phyloP scores from a whole-genome alignment of 805 yeast species.

The Blastobotrys terrestris region DNA sequence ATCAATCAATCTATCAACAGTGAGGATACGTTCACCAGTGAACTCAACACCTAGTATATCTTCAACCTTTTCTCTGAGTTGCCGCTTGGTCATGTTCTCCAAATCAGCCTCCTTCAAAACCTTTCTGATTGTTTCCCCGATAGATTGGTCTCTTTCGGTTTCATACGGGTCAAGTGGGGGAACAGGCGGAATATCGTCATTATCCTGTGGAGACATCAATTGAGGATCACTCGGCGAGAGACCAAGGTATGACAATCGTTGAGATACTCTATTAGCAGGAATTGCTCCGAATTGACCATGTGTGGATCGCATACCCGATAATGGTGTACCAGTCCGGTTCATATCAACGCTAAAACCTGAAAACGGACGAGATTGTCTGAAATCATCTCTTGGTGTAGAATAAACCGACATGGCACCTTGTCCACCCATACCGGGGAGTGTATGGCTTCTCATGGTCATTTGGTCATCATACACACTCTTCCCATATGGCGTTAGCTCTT shows the following conservation, averaged over 20 bases:
- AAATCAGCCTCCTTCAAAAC: constrained; percentile 30
- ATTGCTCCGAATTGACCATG: not conserved
- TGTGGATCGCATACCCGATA: not conserved
- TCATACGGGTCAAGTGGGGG: constrained; percentile 12
- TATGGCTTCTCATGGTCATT: constrained; percentile 4
- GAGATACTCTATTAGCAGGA: not conserved
- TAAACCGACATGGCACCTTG: constrained; percentile 10
- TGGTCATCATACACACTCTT: constrained; percentile 9
- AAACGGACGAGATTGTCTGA: constrained; percentile 11
- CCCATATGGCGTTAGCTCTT: constrained; percentile 16
- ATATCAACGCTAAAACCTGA: constrained; percentile 14
- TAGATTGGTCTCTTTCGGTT: constrained; percentile 19
- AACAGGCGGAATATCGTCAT: constrained; percentile 4
- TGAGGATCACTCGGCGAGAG: not conserved
- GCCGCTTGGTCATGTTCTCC: constrained; percentile 32
- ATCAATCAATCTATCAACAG: constrained; percentile 31
- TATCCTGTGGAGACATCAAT: not conserved
- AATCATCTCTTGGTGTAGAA: constrained; percentile 8
- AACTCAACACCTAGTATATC: constrained; percentile 32
- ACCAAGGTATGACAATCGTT: not conserved
- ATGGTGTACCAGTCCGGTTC: not conserved
- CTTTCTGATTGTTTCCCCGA: constrained; percentile 27
- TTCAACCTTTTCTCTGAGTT: constrained; percentile 31
- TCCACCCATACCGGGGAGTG: constrained; percentile 3
- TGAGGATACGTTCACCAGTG: constrained; percentile 24